Conservation (phyloP, 257 asterid genomes). For the Primulina eburnea region DNA sequence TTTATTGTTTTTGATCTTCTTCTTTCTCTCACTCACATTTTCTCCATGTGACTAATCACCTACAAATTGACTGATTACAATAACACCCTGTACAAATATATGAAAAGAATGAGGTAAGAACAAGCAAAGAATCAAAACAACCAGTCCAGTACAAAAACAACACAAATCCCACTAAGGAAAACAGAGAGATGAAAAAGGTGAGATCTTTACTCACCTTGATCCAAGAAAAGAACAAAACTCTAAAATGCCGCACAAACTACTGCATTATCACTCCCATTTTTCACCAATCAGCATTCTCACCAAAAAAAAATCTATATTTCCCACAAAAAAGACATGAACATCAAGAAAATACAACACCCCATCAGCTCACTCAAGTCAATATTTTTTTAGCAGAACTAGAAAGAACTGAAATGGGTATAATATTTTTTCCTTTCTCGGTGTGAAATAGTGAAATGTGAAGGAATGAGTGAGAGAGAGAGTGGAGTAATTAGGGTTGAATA, state of each 20-base stretch:
- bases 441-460: not conserved
- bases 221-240: constrained; percentile 39
- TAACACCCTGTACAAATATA: constrained; percentile 19
- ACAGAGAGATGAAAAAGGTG: constrained; percentile 24
- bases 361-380: constrained; percentile 9
- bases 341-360: constrained; percentile 27
- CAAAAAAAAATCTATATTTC: constrained; percentile 14
- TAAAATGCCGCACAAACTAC: constrained; percentile 18
- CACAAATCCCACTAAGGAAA: constrained; percentile 26
- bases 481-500: not conserved
- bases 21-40: constrained; percentile 36
- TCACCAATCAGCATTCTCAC: constrained; percentile 26
- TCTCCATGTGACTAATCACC: constrained; percentile 41
- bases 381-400: not conserved
- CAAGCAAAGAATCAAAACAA: constrained; percentile 46
- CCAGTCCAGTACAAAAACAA: constrained; percentile 11
- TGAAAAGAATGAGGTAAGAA: constrained; percentile 30
- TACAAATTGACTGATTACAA: constrained; percentile 27
- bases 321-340: constrained; percentile 15
- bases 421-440: not conserved
- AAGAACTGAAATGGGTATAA: not conserved
- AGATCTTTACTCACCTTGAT: constrained; percentile 56
- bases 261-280: constrained; percentile 20
- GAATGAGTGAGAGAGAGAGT: not conserved
- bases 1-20: not conserved